Evolutionary conservation across 1,284 basidiomycete genomes (phyloP).

Genomic region (Pascua guehoae): DNA sequence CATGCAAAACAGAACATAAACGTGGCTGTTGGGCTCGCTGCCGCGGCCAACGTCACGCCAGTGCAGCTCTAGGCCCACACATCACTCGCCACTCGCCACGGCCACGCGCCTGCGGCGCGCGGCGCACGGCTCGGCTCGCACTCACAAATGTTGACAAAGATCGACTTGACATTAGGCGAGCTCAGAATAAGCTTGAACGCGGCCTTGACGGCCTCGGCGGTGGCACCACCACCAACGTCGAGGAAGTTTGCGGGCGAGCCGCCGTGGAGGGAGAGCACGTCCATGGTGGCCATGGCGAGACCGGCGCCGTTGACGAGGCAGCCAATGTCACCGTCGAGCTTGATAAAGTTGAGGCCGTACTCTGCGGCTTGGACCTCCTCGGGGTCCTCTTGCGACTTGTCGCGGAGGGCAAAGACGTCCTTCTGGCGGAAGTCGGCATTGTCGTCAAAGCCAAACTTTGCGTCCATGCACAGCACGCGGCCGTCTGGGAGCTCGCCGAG

Average conservation of each 20-base stretch:
- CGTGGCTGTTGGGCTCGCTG: too few relatives aligned
- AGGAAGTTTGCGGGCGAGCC: conserved; percentile 95
- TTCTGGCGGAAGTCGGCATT: conserved; percentile 97
- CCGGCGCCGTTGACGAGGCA: conserved; percentile 99
- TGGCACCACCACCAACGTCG: conserved; percentile 96
- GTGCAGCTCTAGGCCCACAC: too few relatives aligned
- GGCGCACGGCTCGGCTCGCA: conserved; percentile 1
- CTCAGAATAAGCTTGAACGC: conserved; percentile 92
- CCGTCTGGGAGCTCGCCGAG: conserved; percentile 94
- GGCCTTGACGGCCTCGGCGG: conserved; percentile 97
- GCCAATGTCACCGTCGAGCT: conserved; percentile 95
- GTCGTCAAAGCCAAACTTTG: conserved; percentile 99
- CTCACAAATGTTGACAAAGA: conserved; percentile 92
- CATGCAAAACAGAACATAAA: too few relatives aligned
- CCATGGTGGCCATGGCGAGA: conserved; percentile 99
- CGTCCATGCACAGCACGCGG: conserved; percentile 97
- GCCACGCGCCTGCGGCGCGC: neutral
- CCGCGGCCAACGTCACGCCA: too few relatives aligned
- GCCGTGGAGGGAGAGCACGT: conserved; percentile 90
- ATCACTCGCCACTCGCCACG: neutral
- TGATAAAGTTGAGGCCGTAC: conserved; percentile 97
- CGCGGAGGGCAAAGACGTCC: conserved; percentile 85
- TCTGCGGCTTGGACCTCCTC: conserved; percentile 85
- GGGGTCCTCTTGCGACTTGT: conserved; percentile 91
- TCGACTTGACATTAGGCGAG: conserved; percentile 91